phyloP scores from a whole-genome alignment of 805 yeast genomes.

The Henningerozyma blattae region DNA sequence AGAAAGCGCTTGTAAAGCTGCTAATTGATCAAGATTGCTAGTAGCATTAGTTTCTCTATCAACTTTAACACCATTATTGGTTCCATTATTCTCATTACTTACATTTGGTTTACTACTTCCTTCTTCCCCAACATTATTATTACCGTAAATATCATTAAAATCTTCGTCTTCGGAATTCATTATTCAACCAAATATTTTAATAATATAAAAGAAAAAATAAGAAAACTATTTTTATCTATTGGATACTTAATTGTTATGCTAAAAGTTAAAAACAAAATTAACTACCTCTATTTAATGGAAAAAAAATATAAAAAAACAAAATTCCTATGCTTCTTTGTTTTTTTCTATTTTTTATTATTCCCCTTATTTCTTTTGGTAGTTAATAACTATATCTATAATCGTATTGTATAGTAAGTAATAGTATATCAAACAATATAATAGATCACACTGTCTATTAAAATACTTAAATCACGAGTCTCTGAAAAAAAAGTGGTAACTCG shows the following conservation, averaged over 20 bases:
- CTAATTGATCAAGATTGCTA: constrained; percentile 20
- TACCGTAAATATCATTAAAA: constrained; percentile 78
- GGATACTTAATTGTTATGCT: neutral
- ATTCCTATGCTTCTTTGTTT: too few relatives aligned
- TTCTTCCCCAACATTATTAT: constrained; percentile 5
- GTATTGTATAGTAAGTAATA: too few relatives aligned
- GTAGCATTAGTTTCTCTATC: neutral
- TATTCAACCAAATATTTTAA: too few relatives aligned
- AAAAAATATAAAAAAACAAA: neutral
- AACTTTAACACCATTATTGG: neutral
- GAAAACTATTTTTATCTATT: neutral
- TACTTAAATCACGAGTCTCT: too few relatives aligned
- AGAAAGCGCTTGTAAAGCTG: constrained; percentile 25
- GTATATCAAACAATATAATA: too few relatives aligned
- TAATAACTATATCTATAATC: too few relatives aligned
- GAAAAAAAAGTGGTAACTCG: too few relatives aligned
- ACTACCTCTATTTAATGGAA: neutral
- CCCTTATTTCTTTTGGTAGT: too few relatives aligned
- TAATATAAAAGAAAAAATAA: neutral
- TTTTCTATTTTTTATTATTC: too few relatives aligned
- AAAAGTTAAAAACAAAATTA: neutral
- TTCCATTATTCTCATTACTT: constrained; percentile 2
- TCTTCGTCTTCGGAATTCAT: constrained; percentile 88
- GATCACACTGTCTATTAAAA: too few relatives aligned
- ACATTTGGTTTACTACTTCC: constrained; percentile 3